Evolutionary conservation across 345 rosid species (phyloP).

Genomic region (Corchorus olitorius): DNA sequence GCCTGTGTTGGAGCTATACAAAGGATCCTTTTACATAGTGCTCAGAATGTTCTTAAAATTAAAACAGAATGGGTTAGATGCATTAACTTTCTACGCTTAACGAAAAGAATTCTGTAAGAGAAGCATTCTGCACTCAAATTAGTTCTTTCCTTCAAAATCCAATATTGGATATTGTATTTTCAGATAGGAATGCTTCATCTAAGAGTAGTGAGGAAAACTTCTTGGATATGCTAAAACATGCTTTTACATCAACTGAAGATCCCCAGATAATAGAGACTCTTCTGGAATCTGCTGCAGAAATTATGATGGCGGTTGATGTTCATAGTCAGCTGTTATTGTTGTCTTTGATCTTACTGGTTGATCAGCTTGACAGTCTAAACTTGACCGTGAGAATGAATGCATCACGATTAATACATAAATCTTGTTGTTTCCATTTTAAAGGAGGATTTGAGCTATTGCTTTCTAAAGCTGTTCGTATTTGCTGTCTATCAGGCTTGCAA

Average conservation of each 20-base stretch:
- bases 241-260: conserved; percentile 62
- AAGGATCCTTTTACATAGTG: conserved; percentile 68
- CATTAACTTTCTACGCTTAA: conserved; percentile 60
- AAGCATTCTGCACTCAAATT: conserved; percentile 82
- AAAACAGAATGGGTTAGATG: conserved; percentile 73
- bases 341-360: conserved; percentile 73
- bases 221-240: conserved; percentile 57
- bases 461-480: conserved; percentile 56
- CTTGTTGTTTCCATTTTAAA: conserved; percentile 73
- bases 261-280: conserved; percentile 72
- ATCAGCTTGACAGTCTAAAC: conserved; percentile 81
- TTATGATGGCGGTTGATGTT: conserved; percentile 74
- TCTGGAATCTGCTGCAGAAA: conserved; percentile 70
- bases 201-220: conserved; percentile 50
- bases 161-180: conserved; percentile 57
- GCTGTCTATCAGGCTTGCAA: conserved; percentile 61
- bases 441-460: conserved; percentile 72
- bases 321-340: conserved; percentile 62
- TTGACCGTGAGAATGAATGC: conserved; percentile 66
- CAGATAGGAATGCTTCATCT: conserved; percentile 36
- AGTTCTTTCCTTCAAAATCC: conserved; percentile 56
- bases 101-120: conserved; percentile 71
- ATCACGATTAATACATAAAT: conserved; percentile 68
- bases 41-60: conserved; percentile 45
- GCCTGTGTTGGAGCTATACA: conserved; percentile 68